These are phyloP conservation scores for Epichloe coenophiala DNA, from an alignment of 2,329 filamentous ascomycete species.

Conservation along the genomic window DNA sequence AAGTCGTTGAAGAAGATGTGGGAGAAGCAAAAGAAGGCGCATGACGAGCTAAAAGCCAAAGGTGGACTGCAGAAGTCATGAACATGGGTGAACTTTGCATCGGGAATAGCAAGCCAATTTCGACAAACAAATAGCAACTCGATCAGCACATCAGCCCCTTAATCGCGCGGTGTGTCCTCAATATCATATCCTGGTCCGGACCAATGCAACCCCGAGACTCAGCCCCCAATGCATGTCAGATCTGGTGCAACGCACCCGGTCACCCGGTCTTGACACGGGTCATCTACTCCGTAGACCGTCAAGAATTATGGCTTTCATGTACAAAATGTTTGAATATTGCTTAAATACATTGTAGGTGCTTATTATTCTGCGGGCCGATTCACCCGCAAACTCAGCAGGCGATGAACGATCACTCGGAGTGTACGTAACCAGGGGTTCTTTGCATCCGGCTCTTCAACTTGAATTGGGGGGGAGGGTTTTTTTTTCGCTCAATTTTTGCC, in stretches of 20 bases:
- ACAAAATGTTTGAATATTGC: too few relatives aligned
- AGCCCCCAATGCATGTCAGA: not conserved
- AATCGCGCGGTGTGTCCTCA: not conserved
- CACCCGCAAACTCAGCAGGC: too few relatives aligned
- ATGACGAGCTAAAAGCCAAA: slow-evolving; percentile 39
- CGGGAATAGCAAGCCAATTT: too few relatives aligned
- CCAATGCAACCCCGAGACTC: not conserved
- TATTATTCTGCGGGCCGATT: too few relatives aligned
- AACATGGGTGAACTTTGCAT: not conserved
- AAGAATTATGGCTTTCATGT: too few relatives aligned
- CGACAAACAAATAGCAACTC: too few relatives aligned
- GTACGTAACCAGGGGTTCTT: too few relatives aligned
- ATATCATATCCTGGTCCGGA: not conserved
- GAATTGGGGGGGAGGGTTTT: not conserved
- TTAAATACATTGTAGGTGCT: too few relatives aligned
- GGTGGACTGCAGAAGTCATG: slow-evolving; percentile 4
- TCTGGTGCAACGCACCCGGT: not conserved
- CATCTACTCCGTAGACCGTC: too few relatives aligned
- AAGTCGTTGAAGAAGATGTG: slow-evolving; percentile 86
- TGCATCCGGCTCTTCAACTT: not conserved
- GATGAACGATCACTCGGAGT: too few relatives aligned
- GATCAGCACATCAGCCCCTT: too few relatives aligned
- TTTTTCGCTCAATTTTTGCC: not conserved
- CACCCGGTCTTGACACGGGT: not conserved
- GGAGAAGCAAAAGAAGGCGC: slow-evolving; percentile 78